Percentiles rank a stretch among this genome's conserved stretches.
Evolutionary conservation across 2,329 filamentous ascomycete genomes (phyloP).

Genomic region (Colletotrichum neosansevieriae): DNA sequence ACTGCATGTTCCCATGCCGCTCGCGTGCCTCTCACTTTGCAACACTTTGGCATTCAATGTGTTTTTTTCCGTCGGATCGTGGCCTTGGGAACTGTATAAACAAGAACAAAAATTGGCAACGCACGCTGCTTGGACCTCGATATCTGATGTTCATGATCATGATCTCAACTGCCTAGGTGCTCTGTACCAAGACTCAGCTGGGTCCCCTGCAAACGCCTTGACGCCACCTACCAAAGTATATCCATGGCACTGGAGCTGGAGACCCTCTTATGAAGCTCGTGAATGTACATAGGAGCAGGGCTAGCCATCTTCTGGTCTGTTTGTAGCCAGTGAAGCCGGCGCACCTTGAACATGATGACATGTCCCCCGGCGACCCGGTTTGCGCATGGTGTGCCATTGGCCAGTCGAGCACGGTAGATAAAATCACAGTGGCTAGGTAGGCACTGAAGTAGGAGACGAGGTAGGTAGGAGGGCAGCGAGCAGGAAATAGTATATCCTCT

Average conservation of each 20-base stretch:
- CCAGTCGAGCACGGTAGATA: background rate
- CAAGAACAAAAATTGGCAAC: no score
- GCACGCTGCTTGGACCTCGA: background rate
- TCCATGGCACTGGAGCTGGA: conserved; percentile 10
- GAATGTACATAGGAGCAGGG: background rate
- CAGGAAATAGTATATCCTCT: background rate
- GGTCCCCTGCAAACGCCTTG: conserved; percentile 24
- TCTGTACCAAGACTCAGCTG: background rate
- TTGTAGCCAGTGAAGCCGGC: conserved; percentile 5
- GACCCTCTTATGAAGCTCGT: conserved; percentile 26
- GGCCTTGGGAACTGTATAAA: background rate
- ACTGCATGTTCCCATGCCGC: conserved; percentile 1
- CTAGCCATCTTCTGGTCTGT: conserved; percentile 20
- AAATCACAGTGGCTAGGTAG: conserved; percentile 38
- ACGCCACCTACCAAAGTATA: conserved; percentile 6
- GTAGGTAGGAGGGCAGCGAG: conserved; percentile 2
- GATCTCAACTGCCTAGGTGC: background rate
- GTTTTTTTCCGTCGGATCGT: background rate
- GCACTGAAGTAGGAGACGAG: conserved; percentile 17
- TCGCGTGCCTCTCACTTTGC: background rate
- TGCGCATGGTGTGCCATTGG: conserved; percentile 19
- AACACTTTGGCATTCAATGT: background rate
- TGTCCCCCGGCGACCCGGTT: conserved; percentile 12
- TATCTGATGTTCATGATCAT: background rate
- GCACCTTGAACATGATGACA: background rate